These are phyloP conservation scores for Elongisporangium senticosum DNA, from an alignment of 352 stramenopile species.

Conservation along the genomic window DNA sequence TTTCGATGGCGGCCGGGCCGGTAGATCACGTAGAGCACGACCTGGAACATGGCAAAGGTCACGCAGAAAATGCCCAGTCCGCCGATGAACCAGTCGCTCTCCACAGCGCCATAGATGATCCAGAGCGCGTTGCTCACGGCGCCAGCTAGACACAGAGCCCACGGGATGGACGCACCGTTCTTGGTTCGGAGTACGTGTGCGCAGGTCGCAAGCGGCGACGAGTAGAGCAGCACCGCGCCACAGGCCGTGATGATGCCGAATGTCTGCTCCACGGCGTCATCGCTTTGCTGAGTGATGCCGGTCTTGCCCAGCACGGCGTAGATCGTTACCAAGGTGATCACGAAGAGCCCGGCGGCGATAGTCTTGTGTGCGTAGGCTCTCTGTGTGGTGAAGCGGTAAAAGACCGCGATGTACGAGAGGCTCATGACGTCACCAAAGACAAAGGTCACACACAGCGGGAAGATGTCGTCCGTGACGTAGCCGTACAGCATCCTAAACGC, in stretches of 20 bases:
- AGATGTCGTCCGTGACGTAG: conserved; percentile 27
- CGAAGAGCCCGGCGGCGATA: conserved; percentile 12
- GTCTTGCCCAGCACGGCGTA: conserved; percentile 29
- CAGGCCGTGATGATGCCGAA: conserved; percentile 33
- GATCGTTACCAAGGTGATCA: conserved; percentile 22
- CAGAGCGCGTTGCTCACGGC: conserved; percentile 10
- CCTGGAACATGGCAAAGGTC: conserved; percentile 18
- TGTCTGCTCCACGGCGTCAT: conserved; percentile 21
- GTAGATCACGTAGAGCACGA: conserved; percentile 14
- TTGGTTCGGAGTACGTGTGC: conserved; percentile 11
- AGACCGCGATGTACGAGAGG: conserved; percentile 40
- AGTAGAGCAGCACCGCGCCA: conserved; percentile 23
- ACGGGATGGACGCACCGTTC: conserved; percentile 9
- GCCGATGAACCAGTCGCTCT: conserved; percentile 12
- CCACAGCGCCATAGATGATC: conserved; percentile 7
- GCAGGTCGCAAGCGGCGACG: conserved; percentile 22
- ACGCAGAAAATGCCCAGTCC: conserved; percentile 26
- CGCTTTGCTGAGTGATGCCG: conserved; percentile 20
- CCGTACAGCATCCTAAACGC: conserved; percentile 27
- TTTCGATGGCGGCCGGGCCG: neutral
- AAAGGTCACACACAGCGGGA: conserved; percentile 47
- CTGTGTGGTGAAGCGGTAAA: conserved; percentile 33
- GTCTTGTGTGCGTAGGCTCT: conserved; percentile 24
- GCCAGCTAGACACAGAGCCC: conserved; percentile 8
- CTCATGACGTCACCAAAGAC: conserved; percentile 39